A percentile compares a stretch with the other conserved stretches of the same genome.
Evolutionary conservation across 2,329 filamentous ascomycete species (phyloP).

Genomic region (Pyrenochaeta sp.): DNA sequence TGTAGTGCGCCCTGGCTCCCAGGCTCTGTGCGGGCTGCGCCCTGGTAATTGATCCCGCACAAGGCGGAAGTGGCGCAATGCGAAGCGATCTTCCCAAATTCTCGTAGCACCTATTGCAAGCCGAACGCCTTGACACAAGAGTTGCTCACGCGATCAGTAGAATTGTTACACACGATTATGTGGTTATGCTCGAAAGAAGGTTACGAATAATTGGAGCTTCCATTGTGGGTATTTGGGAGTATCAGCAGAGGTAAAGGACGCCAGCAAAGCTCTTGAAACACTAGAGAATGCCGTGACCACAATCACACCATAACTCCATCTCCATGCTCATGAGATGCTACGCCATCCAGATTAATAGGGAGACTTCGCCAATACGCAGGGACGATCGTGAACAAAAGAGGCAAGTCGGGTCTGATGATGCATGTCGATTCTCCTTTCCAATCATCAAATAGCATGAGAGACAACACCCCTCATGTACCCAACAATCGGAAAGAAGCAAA

Average conservation of each 20-base stretch:
- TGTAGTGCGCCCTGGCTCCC: neutral
- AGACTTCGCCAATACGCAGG: neutral
- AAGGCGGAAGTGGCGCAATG: conserved; percentile 13
- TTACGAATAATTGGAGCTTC: neutral
- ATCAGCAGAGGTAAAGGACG: neutral
- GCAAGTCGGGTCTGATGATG: neutral
- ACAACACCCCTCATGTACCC: neutral
- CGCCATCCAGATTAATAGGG: conserved; percentile 11
- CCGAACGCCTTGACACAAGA: neutral
- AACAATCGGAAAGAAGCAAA: neutral
- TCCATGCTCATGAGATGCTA: conserved; percentile 13
- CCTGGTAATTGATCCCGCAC: conserved; percentile 10
- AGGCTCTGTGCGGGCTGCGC: neutral
- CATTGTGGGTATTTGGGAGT: neutral
- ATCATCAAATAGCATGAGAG: neutral
- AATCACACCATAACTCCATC: conserved; percentile 12
- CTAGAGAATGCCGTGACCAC: neutral
- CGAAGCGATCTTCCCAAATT: conserved; percentile 3
- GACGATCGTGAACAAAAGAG: neutral
- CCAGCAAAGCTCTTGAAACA: too few relatives aligned
- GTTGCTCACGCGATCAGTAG: neutral
- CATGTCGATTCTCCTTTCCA: neutral
- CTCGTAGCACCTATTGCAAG: neutral
- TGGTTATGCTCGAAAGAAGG: neutral
- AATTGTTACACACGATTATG: neutral